A percentile compares a stretch with the other conserved stretches of the same genome.
phyloP scores from a whole-genome alignment of 2,329 filamentous ascomycete species.

The Eutypella sp. region DNA sequence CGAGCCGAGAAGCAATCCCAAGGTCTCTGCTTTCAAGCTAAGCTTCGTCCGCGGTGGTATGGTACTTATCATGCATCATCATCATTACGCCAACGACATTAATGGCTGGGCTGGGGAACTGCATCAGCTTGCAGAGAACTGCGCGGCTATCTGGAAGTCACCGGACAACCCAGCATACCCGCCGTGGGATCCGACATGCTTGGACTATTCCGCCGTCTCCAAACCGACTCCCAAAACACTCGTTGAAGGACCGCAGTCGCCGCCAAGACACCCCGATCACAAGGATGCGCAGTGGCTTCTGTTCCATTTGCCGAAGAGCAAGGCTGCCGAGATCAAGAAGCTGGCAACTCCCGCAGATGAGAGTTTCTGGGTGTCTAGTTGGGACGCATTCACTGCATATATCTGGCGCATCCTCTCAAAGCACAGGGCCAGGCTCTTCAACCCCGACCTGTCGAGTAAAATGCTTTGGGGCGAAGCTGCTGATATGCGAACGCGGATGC shows the following conservation, averaged over 20 bases:
- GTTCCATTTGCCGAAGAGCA: not conserved
- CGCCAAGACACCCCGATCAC: constrained; percentile 1
- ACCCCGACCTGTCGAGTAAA: not conserved
- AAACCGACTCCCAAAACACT: constrained; percentile 1
- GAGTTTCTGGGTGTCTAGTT: not conserved
- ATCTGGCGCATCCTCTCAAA: not conserved
- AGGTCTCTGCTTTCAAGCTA: not conserved
- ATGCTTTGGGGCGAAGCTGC: constrained; percentile 3
- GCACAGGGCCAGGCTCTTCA: not conserved
- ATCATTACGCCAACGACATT: not conserved
- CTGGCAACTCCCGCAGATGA: not conserved
- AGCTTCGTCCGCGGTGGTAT: not conserved
- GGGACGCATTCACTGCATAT: not conserved
- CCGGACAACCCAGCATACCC: not conserved
- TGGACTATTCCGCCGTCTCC: constrained; percentile 2
- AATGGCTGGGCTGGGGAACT: not conserved
- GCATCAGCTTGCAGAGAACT: not conserved
- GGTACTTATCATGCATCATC: not conserved
- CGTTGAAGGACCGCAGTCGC: constrained; percentile 1
- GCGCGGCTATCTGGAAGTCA: not conserved
- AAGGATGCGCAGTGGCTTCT: not conserved
- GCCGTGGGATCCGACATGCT: constrained; percentile 1
- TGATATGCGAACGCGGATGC: not conserved
- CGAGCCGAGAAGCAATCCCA: not conserved
- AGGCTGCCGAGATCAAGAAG: not conserved